Conservation (phyloP, 352 stramenopile genomes). For the Pythium inflatum region DNA sequence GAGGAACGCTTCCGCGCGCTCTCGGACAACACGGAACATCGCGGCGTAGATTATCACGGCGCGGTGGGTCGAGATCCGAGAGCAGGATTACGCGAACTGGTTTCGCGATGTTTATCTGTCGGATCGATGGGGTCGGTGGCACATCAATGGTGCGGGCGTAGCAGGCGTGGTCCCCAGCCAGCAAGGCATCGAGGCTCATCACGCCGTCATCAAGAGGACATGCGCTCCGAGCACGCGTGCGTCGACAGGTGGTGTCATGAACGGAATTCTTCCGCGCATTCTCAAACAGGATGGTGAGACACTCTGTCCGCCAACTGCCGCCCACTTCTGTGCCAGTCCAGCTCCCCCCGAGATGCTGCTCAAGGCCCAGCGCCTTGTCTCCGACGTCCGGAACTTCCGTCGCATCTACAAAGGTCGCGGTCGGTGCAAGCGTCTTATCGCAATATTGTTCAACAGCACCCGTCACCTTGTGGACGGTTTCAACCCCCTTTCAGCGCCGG, state of each 20-base stretch:
- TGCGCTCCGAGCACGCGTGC: background rate
- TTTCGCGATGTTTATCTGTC: background rate
- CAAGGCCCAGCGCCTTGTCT: background rate
- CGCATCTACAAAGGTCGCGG: no score
- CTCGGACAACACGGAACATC: constrained; percentile 1
- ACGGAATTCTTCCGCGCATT: background rate
- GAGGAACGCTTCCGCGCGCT: constrained; percentile 1
- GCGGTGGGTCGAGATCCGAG: background rate
- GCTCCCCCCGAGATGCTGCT: background rate
- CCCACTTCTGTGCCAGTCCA: background rate
- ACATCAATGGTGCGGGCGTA: constrained; percentile 3
- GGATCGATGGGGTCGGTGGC: background rate
- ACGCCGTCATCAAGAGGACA: constrained; percentile 11
- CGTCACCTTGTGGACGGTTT: background rate
- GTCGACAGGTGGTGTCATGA: background rate
- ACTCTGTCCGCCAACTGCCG: background rate
- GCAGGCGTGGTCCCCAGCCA: background rate
- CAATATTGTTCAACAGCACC: constrained; percentile 1
- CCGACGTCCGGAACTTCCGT: no score
- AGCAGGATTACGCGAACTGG: constrained; percentile 4
- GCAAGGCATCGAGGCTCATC: constrained; percentile 16
- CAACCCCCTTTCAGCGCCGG: background rate
- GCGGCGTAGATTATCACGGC: background rate
- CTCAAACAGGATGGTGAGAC: background rate
- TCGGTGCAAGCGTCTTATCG: background rate